Evolutionary conservation across 2,329 filamentous ascomycete species (phyloP).

Genomic region (Colletotrichum abscissum): DNA sequence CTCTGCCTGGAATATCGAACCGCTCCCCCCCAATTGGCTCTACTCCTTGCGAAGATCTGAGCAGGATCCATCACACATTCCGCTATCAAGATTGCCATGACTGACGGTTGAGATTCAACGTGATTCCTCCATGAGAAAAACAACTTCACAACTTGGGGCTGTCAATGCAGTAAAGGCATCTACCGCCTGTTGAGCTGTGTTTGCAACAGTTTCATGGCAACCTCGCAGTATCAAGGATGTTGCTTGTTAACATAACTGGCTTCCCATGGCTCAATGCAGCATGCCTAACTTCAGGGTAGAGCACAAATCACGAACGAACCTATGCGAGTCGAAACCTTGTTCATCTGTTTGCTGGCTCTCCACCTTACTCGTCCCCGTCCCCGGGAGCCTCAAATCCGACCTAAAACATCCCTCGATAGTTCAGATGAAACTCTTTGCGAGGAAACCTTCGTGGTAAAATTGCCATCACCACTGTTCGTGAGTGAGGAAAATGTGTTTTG

Average conservation of each 20-base stretch:
- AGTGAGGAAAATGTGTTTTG: not conserved
- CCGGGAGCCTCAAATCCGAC: not conserved
- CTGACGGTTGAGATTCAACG: not conserved
- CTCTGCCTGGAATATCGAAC: no score
- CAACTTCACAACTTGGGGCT: not conserved
- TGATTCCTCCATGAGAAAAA: not conserved
- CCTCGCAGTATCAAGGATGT: not conserved
- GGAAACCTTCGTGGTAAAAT: not conserved
- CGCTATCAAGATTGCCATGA: not conserved
- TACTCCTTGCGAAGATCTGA: no score
- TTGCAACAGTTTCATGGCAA: not conserved
- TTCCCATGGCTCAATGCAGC: not conserved
- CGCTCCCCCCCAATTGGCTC: no score
- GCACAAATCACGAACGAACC: not conserved
- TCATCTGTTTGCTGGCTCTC: not conserved
- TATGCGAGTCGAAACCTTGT: not conserved
- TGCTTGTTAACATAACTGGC: not conserved
- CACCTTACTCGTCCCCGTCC: not conserved
- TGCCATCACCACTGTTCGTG: not conserved
- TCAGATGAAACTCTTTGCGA: constrained; percentile 14
- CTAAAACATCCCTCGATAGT: not conserved
- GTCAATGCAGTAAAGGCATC: not conserved
- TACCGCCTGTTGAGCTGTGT: not conserved
- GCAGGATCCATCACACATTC: not conserved
- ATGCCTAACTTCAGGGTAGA: no score